Conservation (phyloP, 1,139 yeast species). For the Lodderomyces orthopsilosis region DNA sequence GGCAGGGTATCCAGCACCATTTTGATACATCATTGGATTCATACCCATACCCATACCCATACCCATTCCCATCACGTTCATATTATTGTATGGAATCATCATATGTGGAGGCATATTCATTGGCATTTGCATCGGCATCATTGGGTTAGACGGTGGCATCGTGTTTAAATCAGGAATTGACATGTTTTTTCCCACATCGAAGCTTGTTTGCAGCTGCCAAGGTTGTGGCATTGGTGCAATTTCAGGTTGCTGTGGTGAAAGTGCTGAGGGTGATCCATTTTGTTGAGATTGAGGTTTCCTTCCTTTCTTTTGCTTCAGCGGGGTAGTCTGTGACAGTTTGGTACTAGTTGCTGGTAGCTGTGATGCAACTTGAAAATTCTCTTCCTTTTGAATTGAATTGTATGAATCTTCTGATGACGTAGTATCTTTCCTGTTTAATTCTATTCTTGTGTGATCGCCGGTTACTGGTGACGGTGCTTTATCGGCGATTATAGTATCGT, state of each 20-base stretch:
- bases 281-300: constrained; percentile 1
- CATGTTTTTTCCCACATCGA: constrained; percentile 1
- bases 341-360: constrained; percentile 4
- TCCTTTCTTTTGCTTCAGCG: constrained; percentile 5
- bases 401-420: constrained; percentile 28
- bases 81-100: constrained; percentile 2
- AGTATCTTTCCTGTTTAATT: constrained; percentile 24
- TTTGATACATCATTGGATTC: constrained; percentile 22
- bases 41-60: constrained; percentile 10
- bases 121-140: constrained; percentile 7
- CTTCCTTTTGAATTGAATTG: constrained; percentile 40
- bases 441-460: constrained; percentile 17
- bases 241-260: not conserved
- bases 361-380: constrained; percentile 31
- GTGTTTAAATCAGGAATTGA: constrained; percentile 4
- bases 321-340: not conserved
- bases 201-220: constrained; percentile 1
- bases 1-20: constrained; percentile 18
- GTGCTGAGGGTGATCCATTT: not conserved
- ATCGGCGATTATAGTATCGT: constrained; percentile 7
- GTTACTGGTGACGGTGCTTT: constrained; percentile 8
- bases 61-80: constrained; percentile 3
- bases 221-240: constrained; percentile 4
- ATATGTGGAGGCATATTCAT: constrained; percentile 1
- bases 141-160: constrained; percentile 6